Percentiles rank a stretch among this genome's conserved stretches.
Conservation (phyloP, 2,329 filamentous ascomycete genomes). For the Penicillium rolfsii region DNA sequence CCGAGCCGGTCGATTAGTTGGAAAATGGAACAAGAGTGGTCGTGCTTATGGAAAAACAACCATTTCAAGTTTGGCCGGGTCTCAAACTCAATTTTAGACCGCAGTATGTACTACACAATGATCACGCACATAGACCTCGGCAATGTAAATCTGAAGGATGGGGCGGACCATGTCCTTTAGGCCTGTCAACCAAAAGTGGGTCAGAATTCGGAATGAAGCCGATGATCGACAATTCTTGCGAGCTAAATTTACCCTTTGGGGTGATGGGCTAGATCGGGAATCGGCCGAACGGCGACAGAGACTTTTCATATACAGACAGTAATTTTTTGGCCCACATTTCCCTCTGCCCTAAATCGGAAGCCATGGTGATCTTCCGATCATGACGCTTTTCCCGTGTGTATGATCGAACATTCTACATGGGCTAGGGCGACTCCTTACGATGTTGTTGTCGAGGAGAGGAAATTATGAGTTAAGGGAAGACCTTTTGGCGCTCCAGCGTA, state of each 20-base stretch:
- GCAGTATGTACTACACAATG: not conserved
- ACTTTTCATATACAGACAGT: not conserved
- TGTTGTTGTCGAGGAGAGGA: conserved; percentile 29
- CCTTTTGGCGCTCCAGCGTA: not conserved
- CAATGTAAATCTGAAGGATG: not conserved
- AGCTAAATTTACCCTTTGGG: not conserved
- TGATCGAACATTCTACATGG: not conserved
- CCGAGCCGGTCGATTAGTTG: not conserved
- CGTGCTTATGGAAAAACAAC: not conserved
- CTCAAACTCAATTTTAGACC: not conserved
- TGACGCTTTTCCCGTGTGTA: not conserved
- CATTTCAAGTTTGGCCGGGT: not conserved
- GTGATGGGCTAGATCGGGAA: not conserved
- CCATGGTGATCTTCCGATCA: not conserved
- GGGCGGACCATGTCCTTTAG: not conserved
- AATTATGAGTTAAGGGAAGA: not conserved
- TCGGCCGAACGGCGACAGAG: not conserved
- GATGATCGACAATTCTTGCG: not conserved
- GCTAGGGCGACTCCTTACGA: not conserved
- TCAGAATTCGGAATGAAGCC: not conserved
- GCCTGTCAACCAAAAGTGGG: too few relatives aligned
- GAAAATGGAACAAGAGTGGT: conserved; percentile 29
- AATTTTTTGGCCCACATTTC: not conserved
- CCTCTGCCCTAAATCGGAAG: not conserved
- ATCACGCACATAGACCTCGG: not conserved